Percentiles rank a stretch among this genome's conserved stretches.
These are phyloP conservation scores for Closterium sp. DNA, from an alignment of 139 green algal species.

Conservation along the genomic window DNA sequence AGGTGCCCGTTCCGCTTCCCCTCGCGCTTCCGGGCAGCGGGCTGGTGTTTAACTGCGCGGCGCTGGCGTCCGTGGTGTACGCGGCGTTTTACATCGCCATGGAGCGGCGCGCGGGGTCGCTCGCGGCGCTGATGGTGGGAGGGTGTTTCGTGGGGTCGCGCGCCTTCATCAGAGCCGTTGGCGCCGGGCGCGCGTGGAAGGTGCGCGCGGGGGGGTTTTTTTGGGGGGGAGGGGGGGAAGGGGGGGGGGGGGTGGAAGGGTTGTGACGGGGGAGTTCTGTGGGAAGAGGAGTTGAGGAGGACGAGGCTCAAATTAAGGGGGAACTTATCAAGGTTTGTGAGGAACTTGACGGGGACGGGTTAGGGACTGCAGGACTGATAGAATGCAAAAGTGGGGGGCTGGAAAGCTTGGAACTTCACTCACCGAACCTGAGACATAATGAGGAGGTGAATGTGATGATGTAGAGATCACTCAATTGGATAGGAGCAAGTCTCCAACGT, in stretches of 20 bases:
- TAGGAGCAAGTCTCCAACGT: too few relatives aligned
- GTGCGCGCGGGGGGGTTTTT: not conserved
- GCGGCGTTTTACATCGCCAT: slow-evolving; percentile 35
- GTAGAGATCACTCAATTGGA: too few relatives aligned
- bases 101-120: slow-evolving; percentile 7
- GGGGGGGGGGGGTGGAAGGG: too few relatives aligned
- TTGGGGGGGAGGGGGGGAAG: too few relatives aligned
- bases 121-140: slow-evolving; percentile 23
- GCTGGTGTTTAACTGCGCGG: slow-evolving; percentile 29
- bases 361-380: too few relatives aligned
- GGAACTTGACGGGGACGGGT: too few relatives aligned
- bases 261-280: not conserved
- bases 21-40: slow-evolving; percentile 15
- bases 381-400: too few relatives aligned
- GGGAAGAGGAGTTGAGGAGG: not conserved
- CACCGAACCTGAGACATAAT: not conserved
- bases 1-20: not conserved
- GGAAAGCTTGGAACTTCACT: not conserved
- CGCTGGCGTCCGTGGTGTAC: slow-evolving; percentile 32
- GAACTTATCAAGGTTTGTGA: too few relatives aligned
- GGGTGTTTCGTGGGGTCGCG: slow-evolving; percentile 18
- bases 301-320: too few relatives aligned
- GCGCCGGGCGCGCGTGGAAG: slow-evolving; percentile 36
- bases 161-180: slow-evolving; percentile 8
- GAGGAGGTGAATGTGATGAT: too few relatives aligned